Evolutionary conservation across 2,329 filamentous ascomycete genomes (phyloP).

Genomic region (Venturia oleaginea): DNA sequence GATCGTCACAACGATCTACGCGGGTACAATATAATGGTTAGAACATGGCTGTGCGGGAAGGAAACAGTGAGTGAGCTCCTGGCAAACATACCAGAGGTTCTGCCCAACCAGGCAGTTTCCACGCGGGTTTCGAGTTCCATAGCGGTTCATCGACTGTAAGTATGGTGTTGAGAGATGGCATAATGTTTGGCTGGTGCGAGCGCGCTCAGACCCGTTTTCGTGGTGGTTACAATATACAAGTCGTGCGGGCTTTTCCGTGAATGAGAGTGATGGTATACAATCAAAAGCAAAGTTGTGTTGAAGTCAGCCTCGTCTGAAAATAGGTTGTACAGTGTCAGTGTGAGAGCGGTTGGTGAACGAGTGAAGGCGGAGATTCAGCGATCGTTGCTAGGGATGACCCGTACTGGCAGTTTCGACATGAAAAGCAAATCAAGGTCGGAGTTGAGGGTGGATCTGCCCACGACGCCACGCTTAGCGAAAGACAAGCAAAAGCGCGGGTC

Average conservation of each 20-base stretch:
- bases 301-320: no score
- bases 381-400: no score
- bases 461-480: not conserved
- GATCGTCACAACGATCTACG: slow-evolving; percentile 42
- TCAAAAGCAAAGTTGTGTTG: not conserved
- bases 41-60: not conserved
- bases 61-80: not conserved
- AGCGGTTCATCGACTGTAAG: slow-evolving; percentile 20
- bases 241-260: not conserved
- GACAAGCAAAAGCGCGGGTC: not conserved
- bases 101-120: slow-evolving; percentile 34
- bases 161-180: slow-evolving; percentile 11
- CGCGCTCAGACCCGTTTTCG: not conserved
- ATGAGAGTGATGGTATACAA: not conserved
- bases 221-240: not conserved
- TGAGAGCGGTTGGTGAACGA: not conserved
- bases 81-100: slow-evolving; percentile 29
- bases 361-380: not conserved
- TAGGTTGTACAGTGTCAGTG: no score
- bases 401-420: no score
- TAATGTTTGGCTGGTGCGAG: not conserved
- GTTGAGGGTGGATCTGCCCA: no score
- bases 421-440: not conserved
- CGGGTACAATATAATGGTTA: slow-evolving; percentile 6
- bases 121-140: slow-evolving; percentile 33